Conservation (phyloP, 345 rosid genomes). For the Leavenworthia alabamica region DNA sequence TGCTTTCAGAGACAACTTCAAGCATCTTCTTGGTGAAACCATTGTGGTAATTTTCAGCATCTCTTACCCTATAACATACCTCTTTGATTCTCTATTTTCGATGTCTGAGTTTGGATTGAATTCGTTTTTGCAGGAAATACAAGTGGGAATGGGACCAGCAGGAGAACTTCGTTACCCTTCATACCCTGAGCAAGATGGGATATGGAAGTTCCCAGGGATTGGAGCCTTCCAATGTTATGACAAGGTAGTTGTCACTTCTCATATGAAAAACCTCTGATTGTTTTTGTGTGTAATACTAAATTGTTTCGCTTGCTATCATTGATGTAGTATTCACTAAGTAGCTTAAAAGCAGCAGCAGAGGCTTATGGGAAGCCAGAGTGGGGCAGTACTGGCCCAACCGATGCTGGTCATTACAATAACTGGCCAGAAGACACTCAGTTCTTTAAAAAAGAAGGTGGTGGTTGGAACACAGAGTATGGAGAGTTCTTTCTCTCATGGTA, state of each 20-base stretch:
- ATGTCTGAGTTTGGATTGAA: neutral
- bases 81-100: neutral
- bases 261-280: neutral
- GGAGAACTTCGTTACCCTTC: constrained; percentile 96
- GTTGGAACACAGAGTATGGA: constrained; percentile 74
- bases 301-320: neutral
- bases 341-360: constrained; percentile 89
- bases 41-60: constrained; percentile 57
- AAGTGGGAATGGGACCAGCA: constrained; percentile 99
- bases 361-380: constrained; percentile 85
- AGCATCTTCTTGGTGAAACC: constrained; percentile 76
- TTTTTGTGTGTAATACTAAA: neutral
- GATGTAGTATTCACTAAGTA: constrained; percentile 68
- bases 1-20: constrained; percentile 79
- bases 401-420: constrained; percentile 88
- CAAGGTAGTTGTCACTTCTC: constrained; percentile 39
- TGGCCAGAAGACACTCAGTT: constrained; percentile 96
- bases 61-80: neutral
- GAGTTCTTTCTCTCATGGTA: constrained; percentile 93
- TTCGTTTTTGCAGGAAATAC: constrained; percentile 62
- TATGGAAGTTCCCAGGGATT: constrained; percentile 93
- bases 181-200: constrained; percentile 76
- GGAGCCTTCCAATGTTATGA: constrained; percentile 99
- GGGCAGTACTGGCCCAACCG: constrained; percentile 92
- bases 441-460: constrained; percentile 75